These are phyloP conservation scores for Gamarada debralockiae DNA, from an alignment of 495 filamentous ascomycete species.

Conservation along the genomic window DNA sequence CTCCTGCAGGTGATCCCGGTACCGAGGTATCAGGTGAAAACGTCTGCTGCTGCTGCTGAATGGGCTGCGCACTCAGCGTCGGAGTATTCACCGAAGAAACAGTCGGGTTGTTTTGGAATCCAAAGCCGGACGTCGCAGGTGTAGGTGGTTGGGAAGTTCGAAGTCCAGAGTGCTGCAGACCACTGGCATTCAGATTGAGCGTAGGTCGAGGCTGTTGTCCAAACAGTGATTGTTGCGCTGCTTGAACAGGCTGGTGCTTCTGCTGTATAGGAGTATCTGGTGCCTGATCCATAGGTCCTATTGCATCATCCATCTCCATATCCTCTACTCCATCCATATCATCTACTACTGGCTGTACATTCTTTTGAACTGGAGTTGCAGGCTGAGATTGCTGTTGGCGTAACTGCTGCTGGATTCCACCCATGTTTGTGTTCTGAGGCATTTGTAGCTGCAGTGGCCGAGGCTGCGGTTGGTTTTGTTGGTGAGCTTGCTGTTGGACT, in stretches of 20 bases:
- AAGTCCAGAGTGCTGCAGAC: conserved; percentile 73
- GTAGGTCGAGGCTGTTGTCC: conserved; percentile 72
- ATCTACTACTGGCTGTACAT: conserved; percentile 40
- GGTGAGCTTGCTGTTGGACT: conserved; percentile 53
- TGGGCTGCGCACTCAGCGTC: conserved; percentile 58
- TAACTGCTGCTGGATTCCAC: conserved; percentile 39
- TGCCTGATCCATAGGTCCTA: conserved; percentile 55
- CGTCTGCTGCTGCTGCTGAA: conserved; percentile 58
- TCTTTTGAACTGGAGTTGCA: conserved; percentile 22
- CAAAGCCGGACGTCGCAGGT: conserved; percentile 67
- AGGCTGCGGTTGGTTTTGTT: conserved; percentile 34
- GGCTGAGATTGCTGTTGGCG: conserved; percentile 32
- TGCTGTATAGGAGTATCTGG: conserved; percentile 42
- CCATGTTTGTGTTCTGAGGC: conserved; percentile 30
- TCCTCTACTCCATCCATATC: conserved; percentile 88
- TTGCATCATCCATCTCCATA: conserved; percentile 93
- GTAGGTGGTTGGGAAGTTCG: conserved; percentile 83
- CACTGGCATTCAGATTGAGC: conserved; percentile 58
- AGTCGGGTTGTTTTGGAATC: conserved; percentile 89
- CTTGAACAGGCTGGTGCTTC: conserved; percentile 35
- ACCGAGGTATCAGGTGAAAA: conserved; percentile 71
- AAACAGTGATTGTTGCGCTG: conserved; percentile 48
- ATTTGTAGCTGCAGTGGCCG: conserved; percentile 42
- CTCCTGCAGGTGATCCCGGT: conserved; percentile 62
- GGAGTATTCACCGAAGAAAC: conserved; percentile 98